phyloP scores from a whole-genome alignment of 805 yeast genomes.

The Saturnispora hagleri region DNA sequence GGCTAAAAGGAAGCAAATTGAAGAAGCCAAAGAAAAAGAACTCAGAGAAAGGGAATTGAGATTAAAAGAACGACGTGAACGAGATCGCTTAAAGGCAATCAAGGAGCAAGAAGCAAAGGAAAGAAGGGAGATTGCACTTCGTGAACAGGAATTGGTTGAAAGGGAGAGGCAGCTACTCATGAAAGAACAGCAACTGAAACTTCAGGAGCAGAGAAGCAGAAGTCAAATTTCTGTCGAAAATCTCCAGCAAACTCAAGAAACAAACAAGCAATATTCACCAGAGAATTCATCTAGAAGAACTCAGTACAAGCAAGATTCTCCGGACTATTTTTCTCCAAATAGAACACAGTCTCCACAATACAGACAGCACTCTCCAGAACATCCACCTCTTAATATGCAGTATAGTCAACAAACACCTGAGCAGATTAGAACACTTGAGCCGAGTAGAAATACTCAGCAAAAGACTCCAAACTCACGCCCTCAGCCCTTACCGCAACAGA shows the following conservation, averaged over 20 bases:
- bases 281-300: neutral
- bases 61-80: neutral
- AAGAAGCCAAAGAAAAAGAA: neutral
- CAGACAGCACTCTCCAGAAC: neutral
- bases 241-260: neutral
- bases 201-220: neutral
- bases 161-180: slow-evolving; percentile 1
- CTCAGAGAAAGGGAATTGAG: neutral
- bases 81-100: neutral
- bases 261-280: neutral
- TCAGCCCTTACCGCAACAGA: neutral
- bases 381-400: neutral
- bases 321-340: neutral
- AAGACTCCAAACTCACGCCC: neutral
- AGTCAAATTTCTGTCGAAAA: neutral
- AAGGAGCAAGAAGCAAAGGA: neutral
- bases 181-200: slow-evolving; percentile 4
- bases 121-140: neutral
- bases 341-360: neutral
- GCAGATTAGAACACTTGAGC: neutral
- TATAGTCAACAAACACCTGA: slow-evolving; percentile 1
- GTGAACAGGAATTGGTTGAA: neutral
- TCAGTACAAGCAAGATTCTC: neutral
- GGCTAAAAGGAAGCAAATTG: neutral
- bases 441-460: neutral